Conservation (phyloP, 2,329 filamentous ascomycete species). For the Biscogniauxia sp. region DNA sequence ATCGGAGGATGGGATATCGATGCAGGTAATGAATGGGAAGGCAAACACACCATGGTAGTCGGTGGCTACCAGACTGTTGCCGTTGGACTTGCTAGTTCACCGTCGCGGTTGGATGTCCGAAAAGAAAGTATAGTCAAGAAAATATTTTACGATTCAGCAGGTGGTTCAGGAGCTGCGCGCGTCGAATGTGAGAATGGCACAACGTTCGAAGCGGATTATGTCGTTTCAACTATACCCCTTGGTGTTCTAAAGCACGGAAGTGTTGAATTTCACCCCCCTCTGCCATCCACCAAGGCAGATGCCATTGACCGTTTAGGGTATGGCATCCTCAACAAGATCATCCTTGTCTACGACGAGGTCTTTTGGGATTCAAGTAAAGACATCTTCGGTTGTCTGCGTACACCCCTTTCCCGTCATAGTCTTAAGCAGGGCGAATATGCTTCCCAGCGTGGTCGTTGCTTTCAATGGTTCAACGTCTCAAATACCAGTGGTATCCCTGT, state of each 20-base stretch:
- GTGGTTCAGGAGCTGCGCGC: conserved; percentile 49
- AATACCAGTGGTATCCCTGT: conserved; percentile 86
- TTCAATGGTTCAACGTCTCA: conserved; percentile 95
- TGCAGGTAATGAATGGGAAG: conserved; percentile 95
- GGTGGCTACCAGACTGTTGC: conserved; percentile 93
- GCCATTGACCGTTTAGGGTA: conserved; percentile 85
- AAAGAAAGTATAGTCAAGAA: conserved; percentile 70
- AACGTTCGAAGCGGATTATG: conserved; percentile 75
- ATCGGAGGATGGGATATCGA: conserved; percentile 95
- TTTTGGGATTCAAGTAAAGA: conserved; percentile 92
- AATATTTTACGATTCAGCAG: conserved; percentile 61
- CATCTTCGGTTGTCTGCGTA: conserved; percentile 88
- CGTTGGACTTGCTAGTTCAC: conserved; percentile 77
- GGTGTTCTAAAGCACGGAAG: conserved; percentile 84
- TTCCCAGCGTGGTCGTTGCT: conserved; percentile 81
- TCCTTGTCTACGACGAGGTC: conserved; percentile 80
- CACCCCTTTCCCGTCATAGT: conserved; percentile 67
- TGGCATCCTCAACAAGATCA: conserved; percentile 91
- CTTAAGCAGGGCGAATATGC: conserved; percentile 78
- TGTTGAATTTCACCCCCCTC: conserved; percentile 81
- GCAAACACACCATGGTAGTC: conserved; percentile 86
- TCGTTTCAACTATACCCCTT: conserved; percentile 87
- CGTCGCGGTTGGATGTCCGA: conserved; percentile 72
- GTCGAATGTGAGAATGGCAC: conserved; percentile 78
- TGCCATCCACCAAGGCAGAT: conserved; percentile 83